Evolutionary conservation across 2,329 filamentous ascomycete genomes (phyloP).

Genomic region (Fusarium sp.): DNA sequence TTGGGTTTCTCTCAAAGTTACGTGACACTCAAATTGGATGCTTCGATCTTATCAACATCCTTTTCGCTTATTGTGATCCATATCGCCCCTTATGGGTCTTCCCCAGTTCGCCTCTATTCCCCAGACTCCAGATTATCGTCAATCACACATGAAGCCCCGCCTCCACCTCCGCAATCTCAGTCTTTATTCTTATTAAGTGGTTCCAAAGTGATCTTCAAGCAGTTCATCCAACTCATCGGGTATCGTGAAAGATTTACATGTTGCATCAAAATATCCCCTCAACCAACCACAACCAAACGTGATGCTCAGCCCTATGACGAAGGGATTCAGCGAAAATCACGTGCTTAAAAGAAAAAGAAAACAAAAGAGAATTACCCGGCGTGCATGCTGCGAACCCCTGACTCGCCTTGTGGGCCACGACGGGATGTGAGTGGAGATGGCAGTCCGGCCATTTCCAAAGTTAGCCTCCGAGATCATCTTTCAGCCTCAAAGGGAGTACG

Average conservation of each 20-base stretch:
- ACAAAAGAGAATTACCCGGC: background rate
- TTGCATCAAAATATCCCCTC: background rate
- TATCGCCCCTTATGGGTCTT: background rate
- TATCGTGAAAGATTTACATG: background rate
- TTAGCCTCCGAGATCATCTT: constrained; percentile 7
- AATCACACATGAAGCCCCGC: background rate
- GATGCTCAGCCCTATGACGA: background rate
- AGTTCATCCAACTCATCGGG: background rate
- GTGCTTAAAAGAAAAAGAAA: background rate
- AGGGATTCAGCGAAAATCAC: background rate
- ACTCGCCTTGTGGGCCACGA: constrained; percentile 21
- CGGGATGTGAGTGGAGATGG: constrained; percentile 2
- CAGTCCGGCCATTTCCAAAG: background rate
- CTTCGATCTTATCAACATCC: background rate
- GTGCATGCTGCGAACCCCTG: constrained; percentile 16
- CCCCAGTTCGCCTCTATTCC: background rate
- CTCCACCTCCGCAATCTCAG: background rate
- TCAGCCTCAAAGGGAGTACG: constrained; percentile 6
- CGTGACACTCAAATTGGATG: background rate
- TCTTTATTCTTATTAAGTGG: constrained; percentile 1
- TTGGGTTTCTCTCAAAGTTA: background rate
- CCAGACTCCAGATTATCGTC: background rate
- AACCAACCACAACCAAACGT: background rate
- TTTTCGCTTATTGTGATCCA: background rate
- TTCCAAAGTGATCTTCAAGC: background rate